Evolutionary conservation across 2,329 filamentous ascomycete genomes (phyloP).

Genomic region (Kalmusia sp.): DNA sequence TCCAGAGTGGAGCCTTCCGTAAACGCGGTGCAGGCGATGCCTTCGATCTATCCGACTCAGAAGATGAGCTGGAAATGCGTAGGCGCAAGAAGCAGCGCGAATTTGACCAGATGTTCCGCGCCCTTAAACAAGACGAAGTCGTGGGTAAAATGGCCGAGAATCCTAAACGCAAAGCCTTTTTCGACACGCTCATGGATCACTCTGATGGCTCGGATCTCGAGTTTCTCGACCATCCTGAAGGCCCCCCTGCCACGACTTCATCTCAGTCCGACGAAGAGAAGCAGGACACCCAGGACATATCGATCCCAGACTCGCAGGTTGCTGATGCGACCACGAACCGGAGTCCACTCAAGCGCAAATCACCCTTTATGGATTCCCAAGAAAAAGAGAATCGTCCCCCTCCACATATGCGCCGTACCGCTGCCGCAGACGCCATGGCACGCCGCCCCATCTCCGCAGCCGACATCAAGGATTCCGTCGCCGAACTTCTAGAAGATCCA

Average conservation of each 20-base stretch:
- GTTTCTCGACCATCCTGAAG: constrained; percentile 66
- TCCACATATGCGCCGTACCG: constrained; percentile 68
- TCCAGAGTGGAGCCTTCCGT: constrained; percentile 86
- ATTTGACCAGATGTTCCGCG: constrained; percentile 90
- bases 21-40: constrained; percentile 73
- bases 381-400: constrained; percentile 56
- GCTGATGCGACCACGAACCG: constrained; percentile 27
- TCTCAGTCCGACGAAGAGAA: constrained; percentile 19
- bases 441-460: constrained; percentile 68
- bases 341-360: constrained; percentile 49
- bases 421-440: constrained; percentile 58
- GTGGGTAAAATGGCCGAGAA: constrained; percentile 90
- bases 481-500: constrained; percentile 77
- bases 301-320: constrained; percentile 50
- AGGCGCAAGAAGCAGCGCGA: constrained; percentile 84
- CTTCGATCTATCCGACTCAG: constrained; percentile 85
- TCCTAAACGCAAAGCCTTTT: constrained; percentile 87
- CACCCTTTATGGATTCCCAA: constrained; percentile 48
- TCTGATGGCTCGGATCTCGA: constrained; percentile 76
- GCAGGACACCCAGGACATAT: constrained; percentile 27
- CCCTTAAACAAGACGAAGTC: constrained; percentile 85
- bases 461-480: constrained; percentile 84
- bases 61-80: constrained; percentile 81
- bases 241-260: constrained; percentile 36
- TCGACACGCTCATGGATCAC: constrained; percentile 86